Conservation (phyloP, 768 basidiomycete genomes). For the Saitozyma sp. region DNA sequence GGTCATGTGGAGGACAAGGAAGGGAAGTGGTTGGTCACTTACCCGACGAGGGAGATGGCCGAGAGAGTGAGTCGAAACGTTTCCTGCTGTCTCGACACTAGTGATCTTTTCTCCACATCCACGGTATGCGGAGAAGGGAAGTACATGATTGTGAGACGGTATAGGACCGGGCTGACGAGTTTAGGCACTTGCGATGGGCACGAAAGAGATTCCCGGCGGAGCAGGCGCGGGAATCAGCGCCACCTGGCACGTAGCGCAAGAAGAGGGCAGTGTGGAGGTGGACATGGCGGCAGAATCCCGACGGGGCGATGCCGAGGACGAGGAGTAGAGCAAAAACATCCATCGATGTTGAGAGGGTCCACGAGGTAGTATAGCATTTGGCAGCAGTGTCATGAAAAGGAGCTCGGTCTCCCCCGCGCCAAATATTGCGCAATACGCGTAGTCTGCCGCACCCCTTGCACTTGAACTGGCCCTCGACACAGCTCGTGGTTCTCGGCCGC, state of each 20-base stretch:
- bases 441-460: too few species aligned
- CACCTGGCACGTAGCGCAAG: constrained; percentile 24
- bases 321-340: constrained; percentile 25
- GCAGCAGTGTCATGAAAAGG: too few species aligned
- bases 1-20: constrained; percentile 26
- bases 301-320: constrained; percentile 32
- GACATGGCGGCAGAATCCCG: constrained; percentile 35
- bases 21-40: constrained; percentile 30
- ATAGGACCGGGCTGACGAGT: background rate
- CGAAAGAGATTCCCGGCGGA: constrained; percentile 27
- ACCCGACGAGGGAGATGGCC: constrained; percentile 43
- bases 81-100: background rate
- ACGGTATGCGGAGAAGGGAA: too few species aligned
- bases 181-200: constrained; percentile 37
- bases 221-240: constrained; percentile 15
- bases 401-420: too few species aligned
- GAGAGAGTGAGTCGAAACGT: constrained; percentile 31
- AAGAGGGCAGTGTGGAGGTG: constrained; percentile 19
- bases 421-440: too few species aligned
- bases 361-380: too few species aligned
- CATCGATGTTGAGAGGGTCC: too few species aligned
- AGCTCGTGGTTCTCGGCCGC: too few species aligned
- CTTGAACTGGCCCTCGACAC: too few species aligned
- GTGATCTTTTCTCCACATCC: background rate
- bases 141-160: too few species aligned